Evolutionary conservation across 2,329 filamentous ascomycete genomes (phyloP), one percentile per base, ranked within the genome.

Genomic region (Orbilia ellipsospora): DNA sequence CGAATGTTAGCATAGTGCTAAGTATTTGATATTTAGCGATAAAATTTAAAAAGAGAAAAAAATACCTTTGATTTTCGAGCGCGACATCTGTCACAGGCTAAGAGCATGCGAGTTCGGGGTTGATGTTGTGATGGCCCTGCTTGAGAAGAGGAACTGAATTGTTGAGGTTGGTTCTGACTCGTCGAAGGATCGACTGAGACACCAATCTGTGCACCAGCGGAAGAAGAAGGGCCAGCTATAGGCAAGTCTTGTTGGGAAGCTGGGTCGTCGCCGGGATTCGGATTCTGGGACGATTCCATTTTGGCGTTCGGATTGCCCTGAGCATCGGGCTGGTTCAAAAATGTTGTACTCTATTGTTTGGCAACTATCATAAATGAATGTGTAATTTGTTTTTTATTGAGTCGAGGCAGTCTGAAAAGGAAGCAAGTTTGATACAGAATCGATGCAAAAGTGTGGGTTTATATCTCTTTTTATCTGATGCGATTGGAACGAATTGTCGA

Each of bases 21-120:
- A 36, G 20, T 16, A 50, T 48, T 50, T 40, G 28, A 50, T n/a
- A 26, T 1, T 16, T 4, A 26, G 3, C 1, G 44, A 3, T 2
- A 18, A 40, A 12, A 70, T 16, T 36, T 36, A 28, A 10, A 15
- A 16, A 36, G 5, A 26, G 4, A 23, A 45, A 36, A 48, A 15
- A 2, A 13, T 13, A 69, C 72, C 45, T 64, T 75, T 61, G 72
- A 69, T 42, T 75, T 75, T 20, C 72, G 51, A 7, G 65, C 44
- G n/a, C 72, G 72, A 26, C 72, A 75, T 23, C 72, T 51, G 44
- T 75, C 72, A 23, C 72, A 75, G 40, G 72, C 72, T 1, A 75
- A 52, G 8, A 75, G 72, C 72, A 75, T 68, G 15, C 72, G 52
- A n/a, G 72, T 75, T 16, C 72, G 67, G 8, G 52, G 59, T 6